These are phyloP conservation scores for Pseudogymnoascus sp. DNA, from an alignment of 2,329 filamentous ascomycete species.

Conservation along the genomic window DNA sequence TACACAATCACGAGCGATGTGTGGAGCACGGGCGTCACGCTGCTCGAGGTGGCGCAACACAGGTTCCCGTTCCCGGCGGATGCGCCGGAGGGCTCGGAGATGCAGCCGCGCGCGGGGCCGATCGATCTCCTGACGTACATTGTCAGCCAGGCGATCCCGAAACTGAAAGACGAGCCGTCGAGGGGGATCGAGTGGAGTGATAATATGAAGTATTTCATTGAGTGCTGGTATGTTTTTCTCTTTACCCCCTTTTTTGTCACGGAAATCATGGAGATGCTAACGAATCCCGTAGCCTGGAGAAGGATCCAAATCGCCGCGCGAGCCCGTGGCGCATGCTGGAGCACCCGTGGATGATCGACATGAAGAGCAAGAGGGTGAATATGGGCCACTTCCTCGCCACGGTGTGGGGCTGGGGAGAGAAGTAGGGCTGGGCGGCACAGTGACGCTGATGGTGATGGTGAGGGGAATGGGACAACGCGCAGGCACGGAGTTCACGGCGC, in stretches of 20 bases:
- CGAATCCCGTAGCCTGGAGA: constrained; percentile 65
- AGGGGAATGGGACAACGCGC: constrained; percentile 1
- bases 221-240: constrained; percentile 78
- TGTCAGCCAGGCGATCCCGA: constrained; percentile 89
- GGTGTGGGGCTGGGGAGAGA: constrained; percentile 86
- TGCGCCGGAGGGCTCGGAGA: constrained; percentile 89
- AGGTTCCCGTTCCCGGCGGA: constrained; percentile 97
- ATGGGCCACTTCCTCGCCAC: constrained; percentile 91
- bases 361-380: constrained; percentile 92
- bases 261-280: not conserved
- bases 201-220: constrained; percentile 98
- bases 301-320: constrained; percentile 77
- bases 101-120: constrained; percentile 84
- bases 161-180: constrained; percentile 88
- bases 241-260: not conserved
- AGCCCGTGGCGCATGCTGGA: constrained; percentile 98
- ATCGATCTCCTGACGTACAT: constrained; percentile 98
- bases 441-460: not conserved
- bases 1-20: constrained; percentile 99
- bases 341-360: constrained; percentile 97
- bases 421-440: not conserved
- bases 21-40: constrained; percentile 92
- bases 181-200: constrained; percentile 90
- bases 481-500: constrained; percentile 5
- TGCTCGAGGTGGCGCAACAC: constrained; percentile 98